Evolutionary conservation across 225 moss, liverwort and hornwort species (phyloP).

Genomic region (Marchantia paleacea): DNA sequence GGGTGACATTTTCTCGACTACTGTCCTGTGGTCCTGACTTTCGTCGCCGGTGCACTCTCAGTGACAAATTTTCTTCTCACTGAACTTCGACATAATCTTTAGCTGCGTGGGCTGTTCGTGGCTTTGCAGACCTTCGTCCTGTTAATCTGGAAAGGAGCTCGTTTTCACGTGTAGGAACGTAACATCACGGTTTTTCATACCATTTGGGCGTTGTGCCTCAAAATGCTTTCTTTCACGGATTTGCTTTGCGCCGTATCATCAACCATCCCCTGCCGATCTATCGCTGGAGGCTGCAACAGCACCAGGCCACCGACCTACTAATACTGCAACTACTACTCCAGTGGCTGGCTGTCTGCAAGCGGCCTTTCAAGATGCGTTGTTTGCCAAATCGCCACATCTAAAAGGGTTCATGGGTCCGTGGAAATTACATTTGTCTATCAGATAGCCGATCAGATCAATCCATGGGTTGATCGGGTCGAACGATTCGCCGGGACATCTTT

Average conservation of each 20-base stretch:
- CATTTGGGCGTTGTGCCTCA: background rate
- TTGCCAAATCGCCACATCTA: background rate
- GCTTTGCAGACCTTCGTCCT: constrained; percentile 4
- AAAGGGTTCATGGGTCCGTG: background rate
- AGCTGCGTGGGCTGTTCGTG: background rate
- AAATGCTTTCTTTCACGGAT: background rate
- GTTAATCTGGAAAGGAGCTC: constrained; percentile 10
- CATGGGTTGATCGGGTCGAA: background rate
- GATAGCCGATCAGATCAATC: background rate
- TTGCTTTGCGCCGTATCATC: background rate
- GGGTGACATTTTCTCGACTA: background rate
- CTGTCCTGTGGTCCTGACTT: too few species aligned
- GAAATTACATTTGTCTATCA: background rate
- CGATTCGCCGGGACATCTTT: background rate
- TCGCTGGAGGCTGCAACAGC: too few species aligned
- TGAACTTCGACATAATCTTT: too few species aligned
- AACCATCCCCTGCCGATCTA: background rate
- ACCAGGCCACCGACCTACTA: too few species aligned
- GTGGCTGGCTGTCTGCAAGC: background rate
- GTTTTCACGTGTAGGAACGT: background rate
- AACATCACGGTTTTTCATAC: background rate
- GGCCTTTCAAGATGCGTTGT: background rate
- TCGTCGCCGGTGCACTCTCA: too few species aligned
- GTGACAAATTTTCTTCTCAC: background rate
- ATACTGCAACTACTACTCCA: background rate